phyloP scores from a whole-genome alignment of 148 eudicot species.

The Polygonum aviculare region DNA sequence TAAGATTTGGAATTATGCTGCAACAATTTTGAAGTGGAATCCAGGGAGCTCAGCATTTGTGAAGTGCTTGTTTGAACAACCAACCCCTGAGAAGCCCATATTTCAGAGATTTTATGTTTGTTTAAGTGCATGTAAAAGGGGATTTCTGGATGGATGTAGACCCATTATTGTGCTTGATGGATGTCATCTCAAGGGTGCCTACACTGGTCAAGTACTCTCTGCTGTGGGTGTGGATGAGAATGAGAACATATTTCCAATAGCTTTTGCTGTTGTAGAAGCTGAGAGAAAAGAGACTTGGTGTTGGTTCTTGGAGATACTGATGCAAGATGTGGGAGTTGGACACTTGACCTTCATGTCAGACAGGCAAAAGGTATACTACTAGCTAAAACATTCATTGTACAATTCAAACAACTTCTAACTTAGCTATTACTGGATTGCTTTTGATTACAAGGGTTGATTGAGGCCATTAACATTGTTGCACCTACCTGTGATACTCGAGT shows the following conservation, averaged over 20 bases:
- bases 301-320: conserved; percentile 8
- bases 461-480: neutral
- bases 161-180: conserved; percentile 11
- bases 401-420: neutral
- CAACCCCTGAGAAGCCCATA: neutral
- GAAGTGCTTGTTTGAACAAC: neutral
- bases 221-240: conserved; percentile 12
- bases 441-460: neutral
- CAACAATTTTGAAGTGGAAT: neutral
- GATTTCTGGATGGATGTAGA: conserved; percentile 11
- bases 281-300: conserved; percentile 3
- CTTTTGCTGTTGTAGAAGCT: conserved; percentile 9
- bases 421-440: neutral
- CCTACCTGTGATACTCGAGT: neutral
- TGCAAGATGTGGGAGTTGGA: neutral
- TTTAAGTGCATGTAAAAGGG: neutral
- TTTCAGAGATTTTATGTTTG: conserved; percentile 2
- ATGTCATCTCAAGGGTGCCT: conserved; percentile 2
- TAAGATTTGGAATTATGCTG: too few relatives aligned
- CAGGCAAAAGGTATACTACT: conserved; percentile 2
- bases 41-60: neutral
- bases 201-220: conserved; percentile 6
- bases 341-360: conserved; percentile 4
- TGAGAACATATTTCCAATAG: conserved; percentile 7
- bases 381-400: too few relatives aligned